These are phyloP conservation scores for Tympanopsis confertula DNA, from an alignment of 2,329 filamentous ascomycete species.

Conservation along the genomic window DNA sequence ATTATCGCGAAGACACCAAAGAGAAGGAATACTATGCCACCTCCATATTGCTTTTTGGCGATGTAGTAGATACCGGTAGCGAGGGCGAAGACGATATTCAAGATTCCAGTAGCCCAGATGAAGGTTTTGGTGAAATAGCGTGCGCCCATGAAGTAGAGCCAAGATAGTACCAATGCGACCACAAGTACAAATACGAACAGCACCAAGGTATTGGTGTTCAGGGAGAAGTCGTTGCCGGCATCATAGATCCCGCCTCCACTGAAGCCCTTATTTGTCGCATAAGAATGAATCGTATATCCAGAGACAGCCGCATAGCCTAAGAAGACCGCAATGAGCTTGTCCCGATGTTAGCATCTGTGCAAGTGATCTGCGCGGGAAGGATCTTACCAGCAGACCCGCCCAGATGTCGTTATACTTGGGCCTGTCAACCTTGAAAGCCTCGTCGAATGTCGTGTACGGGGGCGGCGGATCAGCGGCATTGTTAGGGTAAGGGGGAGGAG, in stretches of 20 bases:
- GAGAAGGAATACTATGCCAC: constrained; percentile 76
- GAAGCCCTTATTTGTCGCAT: constrained; percentile 48
- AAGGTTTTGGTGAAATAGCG: constrained; percentile 76
- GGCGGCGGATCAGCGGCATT: constrained; percentile 4
- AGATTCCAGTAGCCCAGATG: constrained; percentile 82
- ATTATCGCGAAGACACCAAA: constrained; percentile 72
- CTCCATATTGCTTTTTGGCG: constrained; percentile 63
- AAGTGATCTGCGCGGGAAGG: neutral
- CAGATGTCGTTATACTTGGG: constrained; percentile 88
- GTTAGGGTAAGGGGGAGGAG: constrained; percentile 4
- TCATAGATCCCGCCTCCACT: constrained; percentile 67
- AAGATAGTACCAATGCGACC: constrained; percentile 65
- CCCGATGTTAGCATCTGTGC: constrained; percentile 4
- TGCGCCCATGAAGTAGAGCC: constrained; percentile 64
- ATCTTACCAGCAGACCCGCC: constrained; percentile 65
- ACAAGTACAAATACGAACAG: constrained; percentile 71
- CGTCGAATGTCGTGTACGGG: constrained; percentile 47
- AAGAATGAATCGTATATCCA: constrained; percentile 64
- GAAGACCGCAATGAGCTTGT: constrained; percentile 57
- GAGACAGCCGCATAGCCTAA: constrained; percentile 68
- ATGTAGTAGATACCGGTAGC: constrained; percentile 82
- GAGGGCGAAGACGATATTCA: constrained; percentile 77
- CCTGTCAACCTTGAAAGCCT: constrained; percentile 69
- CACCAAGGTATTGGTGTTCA: constrained; percentile 76
- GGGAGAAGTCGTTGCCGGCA: constrained; percentile 47